Evolutionary conservation across 2,329 filamentous ascomycete species (phyloP).

Genomic region (Alternaria longipes): DNA sequence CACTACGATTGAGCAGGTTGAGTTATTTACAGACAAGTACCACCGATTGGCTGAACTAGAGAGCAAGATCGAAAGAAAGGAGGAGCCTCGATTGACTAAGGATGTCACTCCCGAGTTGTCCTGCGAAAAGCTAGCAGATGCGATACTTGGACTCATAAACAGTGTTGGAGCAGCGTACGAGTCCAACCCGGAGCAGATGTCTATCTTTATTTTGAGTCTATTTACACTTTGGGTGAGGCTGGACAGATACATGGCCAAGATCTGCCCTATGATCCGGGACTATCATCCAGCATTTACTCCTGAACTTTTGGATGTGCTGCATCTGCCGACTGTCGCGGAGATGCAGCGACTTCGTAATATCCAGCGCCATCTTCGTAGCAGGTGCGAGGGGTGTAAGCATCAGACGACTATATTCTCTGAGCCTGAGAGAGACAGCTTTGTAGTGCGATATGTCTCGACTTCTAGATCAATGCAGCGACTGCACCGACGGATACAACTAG

Average conservation of each 20-base stretch:
- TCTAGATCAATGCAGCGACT: constrained; percentile 36
- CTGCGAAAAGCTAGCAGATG: no score
- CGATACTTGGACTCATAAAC: no score
- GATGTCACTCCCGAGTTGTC: no score
- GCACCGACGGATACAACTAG: constrained; percentile 42
- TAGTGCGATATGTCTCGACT: constrained; percentile 54
- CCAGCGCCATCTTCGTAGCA: no score
- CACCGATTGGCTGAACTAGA: constrained; percentile 11
- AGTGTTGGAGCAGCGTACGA: constrained; percentile 37
- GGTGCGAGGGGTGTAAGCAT: no score
- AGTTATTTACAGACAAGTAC: constrained; percentile 31
- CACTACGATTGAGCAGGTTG: constrained; percentile 22
- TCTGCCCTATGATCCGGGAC: constrained; percentile 58
- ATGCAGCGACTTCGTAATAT: no score
- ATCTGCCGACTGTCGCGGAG: no score
- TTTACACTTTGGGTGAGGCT: constrained; percentile 66
- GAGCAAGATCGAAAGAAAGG: no score
- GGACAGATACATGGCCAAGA: constrained; percentile 56
- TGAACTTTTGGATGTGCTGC: constrained; percentile 62
- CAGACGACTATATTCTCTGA: constrained; percentile 37
- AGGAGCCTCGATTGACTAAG: no score
- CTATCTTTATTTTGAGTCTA: constrained; percentile 60
- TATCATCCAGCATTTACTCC: constrained; percentile 62
- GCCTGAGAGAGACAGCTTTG: constrained; percentile 54
- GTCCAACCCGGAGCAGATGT: constrained; percentile 59